Conservation (phyloP, 768 basidiomycete species). For the Glaciozyma martinii region DNA sequence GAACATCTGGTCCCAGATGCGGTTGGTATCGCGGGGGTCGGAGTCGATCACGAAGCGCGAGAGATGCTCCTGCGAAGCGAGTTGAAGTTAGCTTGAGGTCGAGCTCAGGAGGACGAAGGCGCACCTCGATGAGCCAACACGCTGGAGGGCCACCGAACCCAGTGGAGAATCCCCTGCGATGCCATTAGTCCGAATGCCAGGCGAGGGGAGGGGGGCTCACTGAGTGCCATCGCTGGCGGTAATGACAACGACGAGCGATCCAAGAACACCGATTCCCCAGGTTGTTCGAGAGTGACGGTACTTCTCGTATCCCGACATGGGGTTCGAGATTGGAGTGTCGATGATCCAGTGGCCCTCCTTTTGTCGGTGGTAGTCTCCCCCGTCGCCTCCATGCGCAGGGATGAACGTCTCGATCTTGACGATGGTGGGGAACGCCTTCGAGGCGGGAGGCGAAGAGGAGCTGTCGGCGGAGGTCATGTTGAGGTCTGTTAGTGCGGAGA, state of each 20-base stretch:
- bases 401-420: too few relatives aligned
- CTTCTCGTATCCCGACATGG: conserved; percentile 40
- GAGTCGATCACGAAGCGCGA: conserved; percentile 42
- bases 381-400: conserved; percentile 35
- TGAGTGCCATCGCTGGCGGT: conserved; percentile 42
- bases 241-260: conserved; percentile 42
- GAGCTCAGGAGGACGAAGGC: not conserved
- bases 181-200: not conserved
- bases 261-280: conserved; percentile 43
- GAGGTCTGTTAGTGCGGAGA: too few relatives aligned
- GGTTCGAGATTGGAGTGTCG: conserved; percentile 38
- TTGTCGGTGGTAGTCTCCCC: conserved; percentile 42
- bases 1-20: conserved; percentile 42
- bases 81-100: not conserved
- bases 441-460: too few relatives aligned
- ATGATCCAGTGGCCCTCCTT: conserved; percentile 40
- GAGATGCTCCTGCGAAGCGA: conserved; percentile 36
- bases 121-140: conserved; percentile 41
- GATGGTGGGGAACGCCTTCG: too few relatives aligned
- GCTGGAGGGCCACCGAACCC: conserved; percentile 40
- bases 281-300: conserved; percentile 39
- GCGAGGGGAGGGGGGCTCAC: not conserved
- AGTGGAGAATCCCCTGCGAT: not conserved
- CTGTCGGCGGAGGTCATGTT: too few relatives aligned
- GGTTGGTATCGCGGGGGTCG: conserved; percentile 42